Evolutionary conservation across 2,329 filamentous ascomycete species (phyloP), one percentile per base, ranked within the genome.

Genomic region (Xylariaceae sp.): DNA sequence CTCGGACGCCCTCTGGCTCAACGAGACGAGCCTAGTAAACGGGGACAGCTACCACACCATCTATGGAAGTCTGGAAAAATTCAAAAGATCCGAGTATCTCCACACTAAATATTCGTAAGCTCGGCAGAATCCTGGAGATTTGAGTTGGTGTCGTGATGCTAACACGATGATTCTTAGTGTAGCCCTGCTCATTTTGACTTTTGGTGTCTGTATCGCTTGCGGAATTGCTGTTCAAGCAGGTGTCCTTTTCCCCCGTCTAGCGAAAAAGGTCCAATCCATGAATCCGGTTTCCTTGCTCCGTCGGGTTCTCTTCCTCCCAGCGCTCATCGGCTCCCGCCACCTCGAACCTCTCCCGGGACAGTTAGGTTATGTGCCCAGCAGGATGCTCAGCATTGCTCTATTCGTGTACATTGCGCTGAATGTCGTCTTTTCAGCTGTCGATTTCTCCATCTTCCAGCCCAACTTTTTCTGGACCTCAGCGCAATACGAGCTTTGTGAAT

Each of bases 41-140:
- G 48, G 51, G 11, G 48, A 63, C 3, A 50, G 56, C 3, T 71
- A 66, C 17, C 44, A 62, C 34, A 54, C 60, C n/a, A 64, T 63
- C 34, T 55, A 59, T 28, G 60, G 63, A 3, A 67, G 57, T 1
- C 45, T 66, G 14, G 45, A 57, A 19, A 60, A 63, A 17, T 70
- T 71, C 48, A 62, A 57, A 19, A 53, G 50, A n/a, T 59, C 63
- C 14, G 68, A 70, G 47, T 55, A 57, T 17, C 50, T 57, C 11
- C 66, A 71, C 54, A 61, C 59, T n/a, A 62, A 47, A 42, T 70
- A 65, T 34, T 62, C 63, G 68, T 69, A 61, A 54, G 61, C 41
- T 13, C 5, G 10, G 6, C 19, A 34, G 7, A 5, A 5, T 12
- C 18, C 9, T 11, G 22, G 31, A 11, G n/a, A 39, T 18, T 47